Evolutionary conservation across 805 yeast species (phyloP).

Genomic region (Metschnikowia continentalis): DNA sequence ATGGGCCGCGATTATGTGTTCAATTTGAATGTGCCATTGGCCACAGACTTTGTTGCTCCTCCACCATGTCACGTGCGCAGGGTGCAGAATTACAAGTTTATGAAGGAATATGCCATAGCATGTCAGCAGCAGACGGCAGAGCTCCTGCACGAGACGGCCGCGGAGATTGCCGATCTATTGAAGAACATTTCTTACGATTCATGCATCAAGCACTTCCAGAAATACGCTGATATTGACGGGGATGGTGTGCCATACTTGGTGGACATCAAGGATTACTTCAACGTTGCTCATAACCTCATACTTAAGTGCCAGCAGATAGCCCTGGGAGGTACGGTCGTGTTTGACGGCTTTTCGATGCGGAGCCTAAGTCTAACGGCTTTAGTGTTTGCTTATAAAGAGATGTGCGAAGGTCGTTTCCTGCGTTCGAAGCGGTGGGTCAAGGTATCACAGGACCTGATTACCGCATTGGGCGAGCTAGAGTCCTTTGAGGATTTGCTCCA

Average conservation of each 20-base stretch:
- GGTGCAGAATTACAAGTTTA: slow-evolving; percentile 8
- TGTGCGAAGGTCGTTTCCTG: slow-evolving; percentile 5
- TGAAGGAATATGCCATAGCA: slow-evolving; percentile 5
- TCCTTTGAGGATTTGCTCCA: slow-evolving; percentile 11
- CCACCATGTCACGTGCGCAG: slow-evolving; percentile 8
- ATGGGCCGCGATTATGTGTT: background rate
- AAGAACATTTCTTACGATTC: slow-evolving; percentile 3
- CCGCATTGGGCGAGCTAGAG: slow-evolving; percentile 7
- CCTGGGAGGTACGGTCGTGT: background rate
- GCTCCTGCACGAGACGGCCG: slow-evolving; percentile 4
- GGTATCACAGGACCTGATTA: slow-evolving; percentile 5
- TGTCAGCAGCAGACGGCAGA: slow-evolving; percentile 5
- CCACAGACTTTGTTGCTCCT: slow-evolving; percentile 8
- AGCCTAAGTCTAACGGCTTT: slow-evolving; percentile 8
- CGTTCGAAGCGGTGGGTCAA: slow-evolving; percentile 8
- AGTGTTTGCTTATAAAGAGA: slow-evolving; percentile 8
- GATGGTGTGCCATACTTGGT: slow-evolving; percentile 11
- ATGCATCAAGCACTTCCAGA: slow-evolving; percentile 6
- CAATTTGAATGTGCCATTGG: slow-evolving; percentile 8
- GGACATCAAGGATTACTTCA: slow-evolving; percentile 12
- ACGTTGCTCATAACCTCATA: slow-evolving; percentile 9
- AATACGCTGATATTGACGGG: slow-evolving; percentile 8
- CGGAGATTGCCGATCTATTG: slow-evolving; percentile 3
- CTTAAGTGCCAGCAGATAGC: slow-evolving; percentile 4
- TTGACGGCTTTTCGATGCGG: slow-evolving; percentile 8